Evolutionary conservation across 148 eudicot genomes (phyloP).

Genomic region (Polygonum aviculare): DNA sequence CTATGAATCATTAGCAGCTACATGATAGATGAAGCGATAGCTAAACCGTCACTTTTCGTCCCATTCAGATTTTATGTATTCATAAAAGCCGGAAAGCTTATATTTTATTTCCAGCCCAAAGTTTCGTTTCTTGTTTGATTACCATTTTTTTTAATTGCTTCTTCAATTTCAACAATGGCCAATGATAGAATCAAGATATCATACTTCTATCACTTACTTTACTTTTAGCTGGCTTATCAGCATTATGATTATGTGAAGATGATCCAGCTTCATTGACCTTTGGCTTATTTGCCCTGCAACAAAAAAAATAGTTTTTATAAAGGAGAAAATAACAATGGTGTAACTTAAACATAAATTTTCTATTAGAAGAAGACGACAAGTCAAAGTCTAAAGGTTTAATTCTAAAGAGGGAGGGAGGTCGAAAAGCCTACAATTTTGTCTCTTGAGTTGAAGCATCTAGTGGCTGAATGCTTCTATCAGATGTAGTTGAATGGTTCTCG

Average conservation of each 20-base stretch:
- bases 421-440: neutral
- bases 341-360: no score
- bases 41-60: neutral
- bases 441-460: neutral
- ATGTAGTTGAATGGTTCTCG: neutral
- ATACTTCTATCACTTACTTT: neutral
- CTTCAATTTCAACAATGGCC: neutral
- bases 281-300: constrained; percentile 10
- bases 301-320: neutral
- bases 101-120: neutral
- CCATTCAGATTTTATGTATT: neutral
- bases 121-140: neutral
- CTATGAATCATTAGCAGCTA: neutral
- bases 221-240: neutral
- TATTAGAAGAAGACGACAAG: no score
- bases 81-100: neutral
- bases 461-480: neutral
- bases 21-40: neutral
- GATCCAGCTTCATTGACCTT: constrained; percentile 8
- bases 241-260: constrained; percentile 5
- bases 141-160: neutral
- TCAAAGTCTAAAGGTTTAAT: neutral
- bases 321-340: no score
- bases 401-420: neutral
- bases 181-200: neutral